These are phyloP conservation scores for Euphorbia peplus DNA, from an alignment of 345 rosid species.

Conservation along the genomic window DNA sequence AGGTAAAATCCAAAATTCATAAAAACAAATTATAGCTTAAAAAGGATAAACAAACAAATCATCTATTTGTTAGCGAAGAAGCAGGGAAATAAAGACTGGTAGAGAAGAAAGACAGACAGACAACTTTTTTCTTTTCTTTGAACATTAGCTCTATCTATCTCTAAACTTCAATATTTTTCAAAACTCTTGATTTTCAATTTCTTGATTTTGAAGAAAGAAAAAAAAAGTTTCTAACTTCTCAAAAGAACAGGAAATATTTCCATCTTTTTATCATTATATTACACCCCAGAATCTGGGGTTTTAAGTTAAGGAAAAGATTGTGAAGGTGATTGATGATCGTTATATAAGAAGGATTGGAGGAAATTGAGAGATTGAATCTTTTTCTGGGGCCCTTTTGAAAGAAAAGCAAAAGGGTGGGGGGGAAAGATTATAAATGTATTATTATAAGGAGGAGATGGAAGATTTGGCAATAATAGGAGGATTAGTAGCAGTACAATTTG, in stretches of 20 bases:
- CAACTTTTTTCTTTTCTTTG: not conserved
- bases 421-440: not conserved
- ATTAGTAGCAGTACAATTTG: conserved; percentile 57
- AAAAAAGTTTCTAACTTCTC: too few relatives aligned
- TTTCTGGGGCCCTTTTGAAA: not conserved
- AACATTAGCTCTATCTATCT: conserved; percentile 18
- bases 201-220: too few relatives aligned
- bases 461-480: conserved; percentile 58
- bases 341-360: too few relatives aligned
- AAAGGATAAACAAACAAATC: not conserved
- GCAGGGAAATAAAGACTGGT: conserved; percentile 28
- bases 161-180: not conserved
- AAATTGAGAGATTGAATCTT: not conserved
- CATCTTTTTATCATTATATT: too few relatives aligned
- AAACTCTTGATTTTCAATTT: too few relatives aligned
- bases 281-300: not conserved
- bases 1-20: not conserved
- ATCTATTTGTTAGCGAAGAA: conserved; percentile 5
- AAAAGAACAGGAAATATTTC: too few relatives aligned
- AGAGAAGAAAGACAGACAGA: too few relatives aligned
- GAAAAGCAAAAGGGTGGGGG: conserved; percentile 1
- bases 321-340: not conserved
- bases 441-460: conserved; percentile 31
- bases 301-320: not conserved
- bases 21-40: not conserved